Conservation (phyloP, 495 filamentous ascomycete genomes). For the Eremomyces bilateralis region DNA sequence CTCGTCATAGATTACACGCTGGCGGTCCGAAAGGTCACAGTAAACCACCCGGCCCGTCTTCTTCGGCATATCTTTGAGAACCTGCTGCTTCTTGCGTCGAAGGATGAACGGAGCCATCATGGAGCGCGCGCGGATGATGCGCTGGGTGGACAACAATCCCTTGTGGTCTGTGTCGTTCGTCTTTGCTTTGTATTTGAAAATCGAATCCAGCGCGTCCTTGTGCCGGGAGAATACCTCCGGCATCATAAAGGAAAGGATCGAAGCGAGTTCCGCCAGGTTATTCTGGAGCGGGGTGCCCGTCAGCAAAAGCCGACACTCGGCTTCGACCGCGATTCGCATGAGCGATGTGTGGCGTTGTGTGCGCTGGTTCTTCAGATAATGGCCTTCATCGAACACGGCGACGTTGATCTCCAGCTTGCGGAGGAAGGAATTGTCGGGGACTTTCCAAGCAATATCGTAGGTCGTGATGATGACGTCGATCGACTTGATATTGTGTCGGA, state of each 20-base stretch:
- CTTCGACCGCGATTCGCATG: conserved; percentile 51
- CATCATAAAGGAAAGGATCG: conserved; percentile 77
- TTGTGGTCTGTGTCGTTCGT: conserved; percentile 45
- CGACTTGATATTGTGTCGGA: conserved; percentile 30
- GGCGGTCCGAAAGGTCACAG: conserved; percentile 50
- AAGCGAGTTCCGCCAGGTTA: conserved; percentile 77
- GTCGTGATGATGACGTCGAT: conserved; percentile 85
- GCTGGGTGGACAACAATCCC: conserved; percentile 60
- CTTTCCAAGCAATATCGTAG: conserved; percentile 50
- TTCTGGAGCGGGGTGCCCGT: conserved; percentile 94
- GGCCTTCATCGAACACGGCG: conserved; percentile 83
- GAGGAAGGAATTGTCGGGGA: conserved; percentile 47
- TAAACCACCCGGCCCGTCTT: conserved; percentile 60
- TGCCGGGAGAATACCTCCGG: conserved; percentile 56
- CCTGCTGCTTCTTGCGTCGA: conserved; percentile 82
- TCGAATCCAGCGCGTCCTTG: conserved; percentile 49
- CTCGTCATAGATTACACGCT: conserved; percentile 48
- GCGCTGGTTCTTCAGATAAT: conserved; percentile 68
- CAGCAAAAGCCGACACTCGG: conserved; percentile 45
- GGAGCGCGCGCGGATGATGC: conserved; percentile 64
- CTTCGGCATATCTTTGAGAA: conserved; percentile 66
- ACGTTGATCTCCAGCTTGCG: conserved; percentile 35
- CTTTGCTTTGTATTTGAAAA: conserved; percentile 84
- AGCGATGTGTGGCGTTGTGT: conserved; percentile 63
- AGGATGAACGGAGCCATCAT: conserved; percentile 93